Conservation (phyloP, 495 filamentous ascomycete species). For the Paragyromitra xinjiangensis region DNA sequence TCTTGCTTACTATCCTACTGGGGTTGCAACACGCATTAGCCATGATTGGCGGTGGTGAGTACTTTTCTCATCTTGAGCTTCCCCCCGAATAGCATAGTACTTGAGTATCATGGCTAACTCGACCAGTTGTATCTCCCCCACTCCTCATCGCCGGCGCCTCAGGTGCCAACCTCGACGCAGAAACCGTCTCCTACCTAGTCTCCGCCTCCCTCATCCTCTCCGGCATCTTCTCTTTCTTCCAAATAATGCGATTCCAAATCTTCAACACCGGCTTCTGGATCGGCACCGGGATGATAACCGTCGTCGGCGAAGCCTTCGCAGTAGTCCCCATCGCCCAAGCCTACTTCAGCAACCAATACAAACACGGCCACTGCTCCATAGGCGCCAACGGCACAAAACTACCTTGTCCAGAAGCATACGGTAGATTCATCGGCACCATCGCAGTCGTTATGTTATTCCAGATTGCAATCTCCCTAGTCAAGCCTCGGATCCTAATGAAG, state of each 20-base stretch:
- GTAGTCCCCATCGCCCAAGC: conserved; percentile 60
- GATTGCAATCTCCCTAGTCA: conserved; percentile 59
- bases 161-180: conserved; percentile 58
- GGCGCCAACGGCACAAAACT: conserved; percentile 54
- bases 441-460: conserved; percentile 61
- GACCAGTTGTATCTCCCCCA: conserved; percentile 59
- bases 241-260: conserved; percentile 59
- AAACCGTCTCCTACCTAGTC: conserved; percentile 59
- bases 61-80: neutral
- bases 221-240: conserved; percentile 59
- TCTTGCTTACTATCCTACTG: conserved; percentile 60
- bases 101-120: neutral
- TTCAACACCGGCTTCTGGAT: conserved; percentile 60
- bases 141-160: conserved; percentile 58
- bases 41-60: conserved; percentile 57
- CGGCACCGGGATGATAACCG: conserved; percentile 59
- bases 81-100: neutral
- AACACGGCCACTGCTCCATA: conserved; percentile 55
- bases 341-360: conserved; percentile 59
- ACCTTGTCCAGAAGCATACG: conserved; percentile 60
- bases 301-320: conserved; percentile 61
- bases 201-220: conserved; percentile 60
- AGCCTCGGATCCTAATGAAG: conserved; percentile 58
- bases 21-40: conserved; percentile 60
- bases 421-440: conserved; percentile 58